Conservation (phyloP, 352 stramenopile genomes). For the Globisporangium sylvaticum region DNA sequence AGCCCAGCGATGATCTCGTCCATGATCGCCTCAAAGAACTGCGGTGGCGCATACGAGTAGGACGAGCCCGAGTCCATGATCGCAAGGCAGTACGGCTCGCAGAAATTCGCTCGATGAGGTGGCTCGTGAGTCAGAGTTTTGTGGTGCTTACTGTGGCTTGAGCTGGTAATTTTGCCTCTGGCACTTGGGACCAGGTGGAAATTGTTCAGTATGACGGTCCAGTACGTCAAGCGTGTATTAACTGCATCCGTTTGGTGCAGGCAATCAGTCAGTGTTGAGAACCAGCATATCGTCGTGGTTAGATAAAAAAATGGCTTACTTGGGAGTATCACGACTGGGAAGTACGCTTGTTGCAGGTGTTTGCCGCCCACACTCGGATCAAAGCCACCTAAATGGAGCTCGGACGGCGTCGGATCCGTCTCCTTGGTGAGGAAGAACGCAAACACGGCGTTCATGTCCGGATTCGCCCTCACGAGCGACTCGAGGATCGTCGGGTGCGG, state of each 20-base stretch:
- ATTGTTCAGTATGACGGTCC: conserved; percentile 41
- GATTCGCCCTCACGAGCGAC: conserved; percentile 19
- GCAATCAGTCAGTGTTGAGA: neutral
- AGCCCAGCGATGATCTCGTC: conserved; percentile 25
- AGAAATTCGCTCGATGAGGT: conserved; percentile 20
- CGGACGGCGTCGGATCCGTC: conserved; percentile 22
- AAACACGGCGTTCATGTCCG: conserved; percentile 33
- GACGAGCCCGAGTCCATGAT: conserved; percentile 61
- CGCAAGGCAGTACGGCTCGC: conserved; percentile 37
- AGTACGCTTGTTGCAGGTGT: conserved; percentile 30
- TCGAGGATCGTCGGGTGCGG: conserved; percentile 39
- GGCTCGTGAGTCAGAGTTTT: neutral
- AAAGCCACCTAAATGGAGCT: conserved; percentile 49
- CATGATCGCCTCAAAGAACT: conserved; percentile 41
- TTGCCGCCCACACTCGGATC: conserved; percentile 34
- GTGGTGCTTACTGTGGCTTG: neutral
- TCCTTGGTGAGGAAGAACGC: conserved; percentile 40
- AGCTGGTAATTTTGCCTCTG: neutral
- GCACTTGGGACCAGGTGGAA: conserved; percentile 26
- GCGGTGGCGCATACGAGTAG: conserved; percentile 37
- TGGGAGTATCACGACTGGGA: conserved; percentile 34
- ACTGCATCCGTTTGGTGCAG: conserved; percentile 5
- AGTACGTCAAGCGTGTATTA: conserved; percentile 38
- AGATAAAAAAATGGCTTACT: conserved; percentile 14
- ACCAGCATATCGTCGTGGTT: neutral